These are phyloP conservation scores for Penicillium polonicum DNA, from an alignment of 2,329 filamentous ascomycete species.

Conservation along the genomic window DNA sequence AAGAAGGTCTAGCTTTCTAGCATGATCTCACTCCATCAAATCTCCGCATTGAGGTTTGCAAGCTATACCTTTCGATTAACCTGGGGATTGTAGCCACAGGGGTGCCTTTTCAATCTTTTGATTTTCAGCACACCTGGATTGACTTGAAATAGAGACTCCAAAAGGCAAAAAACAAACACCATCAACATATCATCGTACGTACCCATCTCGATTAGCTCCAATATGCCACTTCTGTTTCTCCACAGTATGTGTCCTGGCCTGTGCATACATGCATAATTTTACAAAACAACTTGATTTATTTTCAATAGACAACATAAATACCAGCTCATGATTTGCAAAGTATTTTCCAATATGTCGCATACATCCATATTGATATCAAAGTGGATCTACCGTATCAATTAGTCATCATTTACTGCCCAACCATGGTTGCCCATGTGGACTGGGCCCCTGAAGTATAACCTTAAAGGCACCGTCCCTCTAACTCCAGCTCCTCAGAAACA, in stretches of 20 bases:
- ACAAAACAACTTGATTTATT: accelerated
- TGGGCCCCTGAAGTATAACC: background rate
- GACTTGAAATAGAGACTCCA: background rate
- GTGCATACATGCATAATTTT: background rate
- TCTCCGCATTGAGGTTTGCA: background rate
- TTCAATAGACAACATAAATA: background rate
- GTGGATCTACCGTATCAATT: background rate
- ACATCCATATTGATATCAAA: background rate
- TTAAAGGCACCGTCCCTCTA: background rate
- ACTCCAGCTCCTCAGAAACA: background rate
- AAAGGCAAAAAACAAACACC: too few relatives aligned
- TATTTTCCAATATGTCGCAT: background rate
- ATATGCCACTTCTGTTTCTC: background rate
- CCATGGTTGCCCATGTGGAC: background rate
- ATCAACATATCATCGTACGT: background rate
- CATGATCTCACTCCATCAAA: background rate
- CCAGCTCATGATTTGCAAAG: background rate
- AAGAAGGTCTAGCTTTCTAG: background rate
- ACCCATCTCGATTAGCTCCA: background rate
- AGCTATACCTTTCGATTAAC: background rate
- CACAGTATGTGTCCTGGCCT: accelerated
- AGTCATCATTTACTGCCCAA: background rate
- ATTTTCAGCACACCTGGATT: background rate
- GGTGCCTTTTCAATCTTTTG: background rate
- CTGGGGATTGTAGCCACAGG: too few relatives aligned